A percentile compares a stretch with the other conserved stretches of the same genome.
phyloP scores from a whole-genome alignment of 1,284 basidiomycete species.

The Ganoderma multipileum region DNA sequence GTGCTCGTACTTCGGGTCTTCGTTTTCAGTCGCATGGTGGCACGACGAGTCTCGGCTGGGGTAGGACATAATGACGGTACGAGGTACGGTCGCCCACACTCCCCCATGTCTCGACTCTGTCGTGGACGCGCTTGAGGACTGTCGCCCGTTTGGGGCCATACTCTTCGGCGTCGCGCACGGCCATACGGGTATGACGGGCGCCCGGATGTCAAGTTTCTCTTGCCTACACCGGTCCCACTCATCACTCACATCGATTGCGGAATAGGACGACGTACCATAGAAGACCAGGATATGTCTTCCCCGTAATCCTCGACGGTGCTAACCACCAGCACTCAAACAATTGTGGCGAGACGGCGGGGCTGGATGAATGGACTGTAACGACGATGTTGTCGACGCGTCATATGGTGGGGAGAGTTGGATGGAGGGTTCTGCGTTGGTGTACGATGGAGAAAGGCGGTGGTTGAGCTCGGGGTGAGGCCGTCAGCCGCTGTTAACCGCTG shows the following conservation, averaged over 20 bases:
- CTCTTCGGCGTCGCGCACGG: constrained; percentile 5
- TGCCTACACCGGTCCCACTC: background rate
- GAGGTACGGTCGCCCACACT: constrained; percentile 1
- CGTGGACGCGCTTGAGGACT: constrained; percentile 8
- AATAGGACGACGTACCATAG: background rate
- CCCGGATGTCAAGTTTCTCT: background rate
- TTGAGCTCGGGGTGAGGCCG: background rate
- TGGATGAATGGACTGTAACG: background rate
- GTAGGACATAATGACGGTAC: background rate
- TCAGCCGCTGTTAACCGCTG: background rate
- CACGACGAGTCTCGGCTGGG: background rate
- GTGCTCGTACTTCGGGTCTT: background rate
- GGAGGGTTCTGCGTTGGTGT: background rate
- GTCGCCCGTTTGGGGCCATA: constrained; percentile 10
- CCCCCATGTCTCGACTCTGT: background rate
- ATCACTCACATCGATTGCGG: background rate
- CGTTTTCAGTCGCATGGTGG: background rate
- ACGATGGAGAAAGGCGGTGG: background rate
- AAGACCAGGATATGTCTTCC: background rate
- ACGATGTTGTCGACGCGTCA: background rate
- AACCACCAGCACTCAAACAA: background rate
- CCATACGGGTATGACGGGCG: background rate
- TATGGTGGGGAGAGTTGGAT: background rate
- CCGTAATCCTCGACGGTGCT: background rate
- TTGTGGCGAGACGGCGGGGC: background rate